Evolutionary conservation across 106 monocot species (phyloP), one percentile per base, ranked within the genome.

Genomic region (Acorus gramineus): DNA sequence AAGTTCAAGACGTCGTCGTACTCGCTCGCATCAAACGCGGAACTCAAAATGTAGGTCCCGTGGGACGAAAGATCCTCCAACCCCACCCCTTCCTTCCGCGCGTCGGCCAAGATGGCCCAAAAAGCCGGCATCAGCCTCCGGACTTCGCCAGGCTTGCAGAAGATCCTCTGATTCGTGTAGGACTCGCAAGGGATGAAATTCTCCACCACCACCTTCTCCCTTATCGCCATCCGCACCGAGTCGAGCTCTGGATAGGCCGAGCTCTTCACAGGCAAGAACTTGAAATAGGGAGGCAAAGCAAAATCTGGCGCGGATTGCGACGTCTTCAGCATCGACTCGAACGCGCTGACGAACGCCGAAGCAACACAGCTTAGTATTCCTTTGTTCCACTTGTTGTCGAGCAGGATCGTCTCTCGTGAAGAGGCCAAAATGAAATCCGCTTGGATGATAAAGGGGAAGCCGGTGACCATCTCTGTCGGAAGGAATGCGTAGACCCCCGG

Each of bases 361-460:
- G 86, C 60, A 0, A 82, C 79, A 66, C 79, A 82, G 49, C 68
- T 56, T 10, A 86, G 72, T 59, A 86, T 86, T 12, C 82, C 78
- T 11, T 64, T 73, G 53, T 86, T 86, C 86, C 86, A 86, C 8
- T 73, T 69, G 57, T 46, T 81, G n/a, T 85, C 75, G 0, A 74
- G 13, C 13, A 72, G 59, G 61, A 85, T 85, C 2, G 85, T 56
- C 59, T 84, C 84, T 10, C 84, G 68, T 13, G 85, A 81, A 8
- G 85, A 78, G 46, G 69, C 49, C 3, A 82, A 79, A n/a, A 86
- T 62, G 54, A 86, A 86, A 47, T 86, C 86, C 6, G 86, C 81
- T 54, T 86, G 86, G 56, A 76, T 69, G 12, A 76, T 64, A 6
- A 76, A 76, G 1, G 69, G 76, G 12, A 76, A 69, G 4, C 50